A percentile compares a stretch with the other conserved stretches of the same genome.
phyloP scores from a whole-genome alignment of 805 yeast species.

The Komagataella pseudopastoris region DNA sequence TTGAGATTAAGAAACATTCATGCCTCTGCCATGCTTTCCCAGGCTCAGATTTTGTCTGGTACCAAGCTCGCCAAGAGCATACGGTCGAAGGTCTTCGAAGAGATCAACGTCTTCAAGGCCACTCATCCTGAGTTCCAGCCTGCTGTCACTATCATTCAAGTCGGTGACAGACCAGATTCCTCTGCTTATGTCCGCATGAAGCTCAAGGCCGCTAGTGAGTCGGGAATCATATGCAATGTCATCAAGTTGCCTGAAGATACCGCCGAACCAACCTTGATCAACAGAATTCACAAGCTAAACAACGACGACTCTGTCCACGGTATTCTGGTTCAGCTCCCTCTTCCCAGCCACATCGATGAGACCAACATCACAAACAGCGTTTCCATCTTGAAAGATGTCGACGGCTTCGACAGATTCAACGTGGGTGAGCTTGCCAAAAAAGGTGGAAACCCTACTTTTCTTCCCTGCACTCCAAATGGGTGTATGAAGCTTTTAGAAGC shows the following conservation, averaged over 20 bases:
- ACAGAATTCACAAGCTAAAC: conserved; percentile 42
- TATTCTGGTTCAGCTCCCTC: conserved; percentile 62
- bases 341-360: conserved; percentile 61
- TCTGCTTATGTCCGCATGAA: conserved; percentile 76
- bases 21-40: not conserved
- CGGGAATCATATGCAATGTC: conserved; percentile 49
- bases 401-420: conserved; percentile 70
- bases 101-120: conserved; percentile 25
- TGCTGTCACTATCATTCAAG: conserved; percentile 56
- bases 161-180: conserved; percentile 68
- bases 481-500: conserved; percentile 50
- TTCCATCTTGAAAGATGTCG: conserved; percentile 59
- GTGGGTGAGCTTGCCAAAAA: conserved; percentile 67
- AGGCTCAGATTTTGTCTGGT: conserved; percentile 28
- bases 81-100: conserved; percentile 26
- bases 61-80: conserved; percentile 28
- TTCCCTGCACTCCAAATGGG: conserved; percentile 82
- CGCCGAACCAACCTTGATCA: conserved; percentile 41
- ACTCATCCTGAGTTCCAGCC: conserved; percentile 48
- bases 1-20: not conserved
- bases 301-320: conserved; percentile 52
- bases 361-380: conserved; percentile 56
- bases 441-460: conserved; percentile 55
- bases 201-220: conserved; percentile 60
- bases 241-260: conserved; percentile 44